Conservation (phyloP, 169 alveolate genomes). For the Plasmodium cynomolgi region DNA sequence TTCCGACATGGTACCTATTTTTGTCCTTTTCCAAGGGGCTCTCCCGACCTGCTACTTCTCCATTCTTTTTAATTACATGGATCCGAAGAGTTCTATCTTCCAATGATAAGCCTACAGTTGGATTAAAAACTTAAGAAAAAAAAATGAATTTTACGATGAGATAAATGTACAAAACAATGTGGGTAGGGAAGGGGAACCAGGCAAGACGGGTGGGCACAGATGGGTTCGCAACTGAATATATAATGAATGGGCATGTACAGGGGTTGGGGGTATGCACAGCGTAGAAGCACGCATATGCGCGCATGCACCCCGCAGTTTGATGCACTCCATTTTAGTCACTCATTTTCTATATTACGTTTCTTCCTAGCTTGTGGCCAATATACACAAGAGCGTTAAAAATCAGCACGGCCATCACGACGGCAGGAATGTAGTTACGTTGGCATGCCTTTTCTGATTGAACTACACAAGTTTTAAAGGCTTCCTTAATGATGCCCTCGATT, state of each 20-base stretch:
- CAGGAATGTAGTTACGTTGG: constrained; percentile 25
- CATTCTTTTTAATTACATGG: background rate
- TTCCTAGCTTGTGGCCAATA: constrained; percentile 14
- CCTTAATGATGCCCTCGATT: background rate
- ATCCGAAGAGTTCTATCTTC: background rate
- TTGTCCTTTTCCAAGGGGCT: background rate
- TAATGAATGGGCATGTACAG: background rate
- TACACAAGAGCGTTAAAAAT: constrained; percentile 20
- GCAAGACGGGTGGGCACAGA: background rate
- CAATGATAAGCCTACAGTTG: background rate
- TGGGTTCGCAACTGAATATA: background rate
- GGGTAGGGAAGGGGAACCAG: background rate
- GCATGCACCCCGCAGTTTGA: background rate
- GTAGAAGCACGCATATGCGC: background rate
- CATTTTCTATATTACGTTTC: constrained; percentile 19
- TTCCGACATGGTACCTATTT: background rate
- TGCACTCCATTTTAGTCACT: background rate
- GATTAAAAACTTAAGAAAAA: background rate
- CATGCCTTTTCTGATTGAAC: background rate
- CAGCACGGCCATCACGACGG: constrained; percentile 6
- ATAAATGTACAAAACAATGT: background rate
- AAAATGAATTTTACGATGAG: background rate
- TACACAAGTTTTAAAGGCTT: constrained; percentile 16
- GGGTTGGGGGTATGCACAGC: background rate
- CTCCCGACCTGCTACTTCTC: background rate